Base-by-base conservation (phyloP, 345 rosid species). In the Bruguiera gymnorhiza region DNA sequence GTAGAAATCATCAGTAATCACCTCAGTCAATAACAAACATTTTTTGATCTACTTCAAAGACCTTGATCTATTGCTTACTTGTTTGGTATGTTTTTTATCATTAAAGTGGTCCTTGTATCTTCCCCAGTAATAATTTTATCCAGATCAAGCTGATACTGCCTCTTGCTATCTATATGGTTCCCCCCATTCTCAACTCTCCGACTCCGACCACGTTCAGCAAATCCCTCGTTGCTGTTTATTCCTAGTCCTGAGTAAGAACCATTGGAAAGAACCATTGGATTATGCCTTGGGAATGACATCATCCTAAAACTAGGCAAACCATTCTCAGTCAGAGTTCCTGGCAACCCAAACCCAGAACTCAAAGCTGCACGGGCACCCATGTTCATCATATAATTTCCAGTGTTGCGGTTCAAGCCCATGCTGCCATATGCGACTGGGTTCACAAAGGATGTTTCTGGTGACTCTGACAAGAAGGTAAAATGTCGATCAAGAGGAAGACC, bases 111-210 rank as follows among this genome's bases (percentile, higher is more conserved):
- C 68, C 80, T 62, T 56, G 62, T 64, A 71, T 69, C 96, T 70
- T 88, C 96, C 20, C 94, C 91, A 5, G 71, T 78, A 34, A 73
- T 65, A 73, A 89, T 89, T 81, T 88, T 92, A 19, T 86, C 88
- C 91, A 92, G 76, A 79, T 92, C 96, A 67, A 92, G 92, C 75
- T 89, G 97, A 82, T 84, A 92, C 72, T 79, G 92, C 71, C 82
- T 88, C 83, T 87, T 86, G 81, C 83, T 80, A 54, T 89, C 97
- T 9, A 80, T 78, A 60, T 84, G 93, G 73, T 65, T 81, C 51
- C 66, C 86, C 73, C 60, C 75, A 65, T 78, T 79, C 74, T 80
- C 86, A 71, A 70, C 75, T 67, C 80, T 83, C 15, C 76, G 78
- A 71, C 63, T 78, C 70, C 81, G 79, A 72, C 78, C 65, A 53